A percentile compares a stretch with the other conserved stretches of the same genome.
Conservation (phyloP, 2,329 filamentous ascomycete genomes). For the Penicillium sp. region DNA sequence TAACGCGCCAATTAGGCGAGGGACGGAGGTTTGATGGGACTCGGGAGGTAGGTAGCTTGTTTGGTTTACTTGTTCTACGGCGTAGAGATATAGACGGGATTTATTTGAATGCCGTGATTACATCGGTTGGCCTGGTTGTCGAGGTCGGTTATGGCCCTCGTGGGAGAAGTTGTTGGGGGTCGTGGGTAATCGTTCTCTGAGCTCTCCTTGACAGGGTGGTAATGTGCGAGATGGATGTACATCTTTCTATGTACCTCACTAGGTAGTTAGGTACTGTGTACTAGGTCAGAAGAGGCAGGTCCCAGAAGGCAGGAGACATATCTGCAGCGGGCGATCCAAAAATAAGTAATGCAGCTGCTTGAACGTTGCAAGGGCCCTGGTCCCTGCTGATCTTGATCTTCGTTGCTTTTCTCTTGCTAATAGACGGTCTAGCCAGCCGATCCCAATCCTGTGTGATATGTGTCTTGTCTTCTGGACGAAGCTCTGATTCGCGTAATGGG, state of each 20-base stretch:
- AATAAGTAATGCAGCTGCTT: neutral
- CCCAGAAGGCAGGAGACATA: too few species aligned
- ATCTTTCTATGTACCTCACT: too few species aligned
- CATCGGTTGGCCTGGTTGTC: neutral
- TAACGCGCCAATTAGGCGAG: conserved; percentile 8
- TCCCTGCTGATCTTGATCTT: conserved; percentile 3
- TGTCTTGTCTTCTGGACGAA: too few species aligned
- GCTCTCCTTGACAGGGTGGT: neutral
- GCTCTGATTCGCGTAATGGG: too few species aligned
- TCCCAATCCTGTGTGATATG: neutral
- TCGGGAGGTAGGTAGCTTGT: neutral
- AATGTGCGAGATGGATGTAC: neutral
- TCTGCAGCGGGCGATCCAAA: neutral
- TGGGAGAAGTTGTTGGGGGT: neutral
- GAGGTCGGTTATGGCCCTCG: neutral
- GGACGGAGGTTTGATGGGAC: neutral
- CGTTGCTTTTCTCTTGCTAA: neutral
- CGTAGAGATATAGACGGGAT: too few species aligned
- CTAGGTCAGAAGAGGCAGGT: neutral
- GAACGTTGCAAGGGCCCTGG: neutral
- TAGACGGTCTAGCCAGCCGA: neutral
- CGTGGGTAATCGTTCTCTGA: too few species aligned
- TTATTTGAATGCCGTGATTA: neutral
- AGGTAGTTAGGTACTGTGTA: too few species aligned
- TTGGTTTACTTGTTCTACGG: neutral